Evolutionary conservation across 768 basidiomycete genomes (phyloP).

Genomic region (Leucocoprinus leucothites): DNA sequence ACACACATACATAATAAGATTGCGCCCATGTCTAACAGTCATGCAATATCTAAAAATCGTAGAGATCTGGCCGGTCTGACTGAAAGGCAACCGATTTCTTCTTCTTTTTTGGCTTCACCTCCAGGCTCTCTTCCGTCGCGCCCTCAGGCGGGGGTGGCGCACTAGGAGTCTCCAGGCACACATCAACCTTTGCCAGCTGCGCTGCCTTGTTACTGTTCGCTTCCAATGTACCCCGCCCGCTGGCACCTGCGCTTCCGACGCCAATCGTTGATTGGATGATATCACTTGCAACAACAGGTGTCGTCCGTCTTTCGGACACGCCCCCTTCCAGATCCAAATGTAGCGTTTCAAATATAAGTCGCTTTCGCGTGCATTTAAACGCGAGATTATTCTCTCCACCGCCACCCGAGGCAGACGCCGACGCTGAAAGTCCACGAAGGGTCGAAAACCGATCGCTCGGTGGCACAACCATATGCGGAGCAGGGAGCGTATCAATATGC

Average conservation of each 20-base stretch:
- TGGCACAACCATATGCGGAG: slow-evolving; percentile 67
- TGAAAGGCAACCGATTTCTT: slow-evolving; percentile 72
- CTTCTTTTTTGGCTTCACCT: slow-evolving; percentile 17
- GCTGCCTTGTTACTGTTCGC: slow-evolving; percentile 35
- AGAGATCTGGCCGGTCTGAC: slow-evolving; percentile 65
- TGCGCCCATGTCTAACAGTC: neutral
- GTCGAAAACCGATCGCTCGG: slow-evolving; percentile 82
- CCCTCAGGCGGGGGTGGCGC: neutral
- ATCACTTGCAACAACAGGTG: slow-evolving; percentile 24
- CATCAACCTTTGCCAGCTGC: slow-evolving; percentile 24
- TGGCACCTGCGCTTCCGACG: slow-evolving; percentile 24
- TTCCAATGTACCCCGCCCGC: neutral
- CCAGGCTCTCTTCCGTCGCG: neutral
- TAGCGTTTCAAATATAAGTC: slow-evolving; percentile 87
- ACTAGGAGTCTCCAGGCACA: neutral
- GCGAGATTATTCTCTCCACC: slow-evolving; percentile 96
- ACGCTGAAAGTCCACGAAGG: slow-evolving; percentile 73
- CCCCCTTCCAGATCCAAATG: slow-evolving; percentile 89
- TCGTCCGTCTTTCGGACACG: slow-evolving; percentile 71
- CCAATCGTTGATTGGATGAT: slow-evolving; percentile 3
- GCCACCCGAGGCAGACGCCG: slow-evolving; percentile 46
- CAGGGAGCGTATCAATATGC: slow-evolving; percentile 72
- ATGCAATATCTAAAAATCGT: slow-evolving; percentile 32
- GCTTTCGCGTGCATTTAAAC: slow-evolving; percentile 87
- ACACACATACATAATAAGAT: too few species aligned